phyloP scores from a whole-genome alignment of 2,329 filamentous ascomycete genomes.

The Colletotrichum orchidophilum region DNA sequence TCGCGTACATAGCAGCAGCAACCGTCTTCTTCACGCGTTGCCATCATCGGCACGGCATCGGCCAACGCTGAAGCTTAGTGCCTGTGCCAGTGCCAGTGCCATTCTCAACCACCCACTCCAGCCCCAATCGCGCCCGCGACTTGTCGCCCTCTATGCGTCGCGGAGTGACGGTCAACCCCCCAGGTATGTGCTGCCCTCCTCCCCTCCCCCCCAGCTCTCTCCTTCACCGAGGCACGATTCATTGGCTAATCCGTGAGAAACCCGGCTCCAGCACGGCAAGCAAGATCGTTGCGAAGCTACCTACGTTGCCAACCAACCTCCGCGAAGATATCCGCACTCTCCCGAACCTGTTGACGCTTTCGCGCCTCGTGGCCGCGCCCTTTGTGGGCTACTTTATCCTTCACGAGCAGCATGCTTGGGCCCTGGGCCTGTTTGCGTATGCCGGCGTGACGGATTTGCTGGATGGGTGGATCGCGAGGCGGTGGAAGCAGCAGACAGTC shows the following conservation, averaged over 20 bases:
- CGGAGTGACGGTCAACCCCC: neutral
- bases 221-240: neutral
- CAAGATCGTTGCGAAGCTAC: slow-evolving; percentile 20
- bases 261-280: neutral
- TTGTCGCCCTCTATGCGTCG: slow-evolving; percentile 6
- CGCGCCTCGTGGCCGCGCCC: slow-evolving; percentile 84
- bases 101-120: neutral
- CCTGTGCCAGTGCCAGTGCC: neutral
- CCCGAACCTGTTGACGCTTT: slow-evolving; percentile 92
- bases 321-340: slow-evolving; percentile 97
- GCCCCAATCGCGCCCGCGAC: neutral
- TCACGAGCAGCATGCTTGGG: slow-evolving; percentile 80
- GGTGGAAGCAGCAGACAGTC: slow-evolving; percentile 89
- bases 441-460: slow-evolving; percentile 91
- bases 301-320: slow-evolving; percentile 12
- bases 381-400: slow-evolving; percentile 89
- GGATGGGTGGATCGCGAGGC: slow-evolving; percentile 92
- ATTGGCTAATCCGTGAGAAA: neutral
- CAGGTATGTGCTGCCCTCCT: neutral
- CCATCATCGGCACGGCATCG: neutral
- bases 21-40: neutral
- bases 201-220: neutral
- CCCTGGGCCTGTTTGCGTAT: slow-evolving; percentile 88
- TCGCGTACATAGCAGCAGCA: neutral
- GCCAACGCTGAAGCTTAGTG: neutral